phyloP scores from a whole-genome alignment of 257 asterid genomes.

The Primulina tabacum region DNA sequence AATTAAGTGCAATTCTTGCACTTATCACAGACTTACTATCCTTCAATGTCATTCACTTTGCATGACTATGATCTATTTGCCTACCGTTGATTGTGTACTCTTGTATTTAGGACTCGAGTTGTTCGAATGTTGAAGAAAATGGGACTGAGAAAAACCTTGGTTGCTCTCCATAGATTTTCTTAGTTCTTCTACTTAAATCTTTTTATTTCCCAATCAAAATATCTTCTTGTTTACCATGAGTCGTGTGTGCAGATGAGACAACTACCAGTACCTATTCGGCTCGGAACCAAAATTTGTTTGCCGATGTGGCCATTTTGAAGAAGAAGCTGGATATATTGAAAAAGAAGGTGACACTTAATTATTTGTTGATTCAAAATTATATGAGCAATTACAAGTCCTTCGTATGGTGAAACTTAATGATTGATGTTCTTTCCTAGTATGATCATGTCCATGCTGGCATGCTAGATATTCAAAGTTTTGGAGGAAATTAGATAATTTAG shows the following conservation, averaged over 20 bases:
- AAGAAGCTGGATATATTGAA: constrained; percentile 67
- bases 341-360: constrained; percentile 54
- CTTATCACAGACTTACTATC: constrained; percentile 23
- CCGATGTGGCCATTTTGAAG: constrained; percentile 54
- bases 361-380: constrained; percentile 11
- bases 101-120: constrained; percentile 53
- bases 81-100: constrained; percentile 32
- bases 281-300: constrained; percentile 52
- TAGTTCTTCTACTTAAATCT: neutral
- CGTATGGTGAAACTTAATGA: constrained; percentile 14
- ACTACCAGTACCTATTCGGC: constrained; percentile 41
- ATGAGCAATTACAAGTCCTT: constrained; percentile 17
- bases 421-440: neutral
- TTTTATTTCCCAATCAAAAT: constrained; percentile 1
- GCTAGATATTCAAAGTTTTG: neutral
- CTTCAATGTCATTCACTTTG: constrained; percentile 10
- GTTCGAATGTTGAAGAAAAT: constrained; percentile 35
- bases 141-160: constrained; percentile 45
- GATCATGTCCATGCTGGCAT: neutral
- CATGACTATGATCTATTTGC: constrained; percentile 20
- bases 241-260: constrained; percentile 45
- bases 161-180: constrained; percentile 24
- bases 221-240: constrained; percentile 16
- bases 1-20: too few species aligned
- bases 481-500: constrained; percentile 5